These are phyloP conservation scores for Puya raimondii DNA, from an alignment of 176 grass and related monocot genomes.

Conservation along the genomic window DNA sequence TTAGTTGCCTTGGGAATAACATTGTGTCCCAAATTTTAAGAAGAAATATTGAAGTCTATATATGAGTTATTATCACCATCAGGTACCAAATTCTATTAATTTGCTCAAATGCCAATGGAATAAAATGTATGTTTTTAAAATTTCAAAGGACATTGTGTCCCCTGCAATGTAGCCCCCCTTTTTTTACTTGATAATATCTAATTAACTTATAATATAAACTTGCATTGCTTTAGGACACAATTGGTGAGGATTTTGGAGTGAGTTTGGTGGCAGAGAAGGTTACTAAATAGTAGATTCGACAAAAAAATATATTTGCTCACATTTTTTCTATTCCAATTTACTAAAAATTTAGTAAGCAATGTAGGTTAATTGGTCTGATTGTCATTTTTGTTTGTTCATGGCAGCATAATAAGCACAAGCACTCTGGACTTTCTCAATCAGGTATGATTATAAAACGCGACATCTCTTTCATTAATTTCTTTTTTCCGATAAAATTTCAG, in stretches of 20 bases:
- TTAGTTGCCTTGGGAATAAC: no score
- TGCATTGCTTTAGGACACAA: background rate
- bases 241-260: slow-evolving; percentile 2
- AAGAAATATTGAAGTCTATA: no score
- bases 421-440: slow-evolving; percentile 4
- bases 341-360: background rate
- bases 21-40: no score
- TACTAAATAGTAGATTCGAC: background rate
- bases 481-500: background rate
- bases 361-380: background rate
- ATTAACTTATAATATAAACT: no score
- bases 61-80: no score
- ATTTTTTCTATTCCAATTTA: background rate
- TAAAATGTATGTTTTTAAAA: no score
- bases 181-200: no score
- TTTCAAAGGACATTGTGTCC: no score
- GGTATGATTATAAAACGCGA: background rate
- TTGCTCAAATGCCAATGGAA: no score
- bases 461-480: background rate
- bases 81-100: no score
- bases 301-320: no score
- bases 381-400: background rate
- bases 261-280: background rate
- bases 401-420: background rate
- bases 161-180: no score